Percentiles rank a stretch among this genome's conserved stretches.
Conservation (phyloP, 805 yeast genomes). For the Kluyveromyces nonfermentans region DNA sequence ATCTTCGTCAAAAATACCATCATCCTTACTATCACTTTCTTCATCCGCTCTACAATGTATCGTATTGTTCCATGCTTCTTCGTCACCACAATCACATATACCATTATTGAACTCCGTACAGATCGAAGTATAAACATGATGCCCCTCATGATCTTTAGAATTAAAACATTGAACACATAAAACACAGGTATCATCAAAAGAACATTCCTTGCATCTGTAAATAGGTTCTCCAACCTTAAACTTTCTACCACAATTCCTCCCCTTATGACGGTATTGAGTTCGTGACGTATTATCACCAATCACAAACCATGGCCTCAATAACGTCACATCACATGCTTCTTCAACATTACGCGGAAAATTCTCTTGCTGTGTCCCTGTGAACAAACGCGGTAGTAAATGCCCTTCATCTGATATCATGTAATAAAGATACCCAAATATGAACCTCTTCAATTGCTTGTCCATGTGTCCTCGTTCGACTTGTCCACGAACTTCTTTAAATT, state of each 20-base stretch:
- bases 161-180: conserved; percentile 67
- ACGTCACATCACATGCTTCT: conserved; percentile 12
- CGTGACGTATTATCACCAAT: conserved; percentile 10
- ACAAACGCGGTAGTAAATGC: conserved; percentile 25
- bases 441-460: conserved; percentile 18
- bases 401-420: conserved; percentile 34
- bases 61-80: conserved; percentile 46
- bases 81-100: conserved; percentile 69
- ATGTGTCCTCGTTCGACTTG: conserved; percentile 22
- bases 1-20: conserved; percentile 5
- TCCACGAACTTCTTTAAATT: conserved; percentile 16
- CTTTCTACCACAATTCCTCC: conserved; percentile 61
- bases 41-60: conserved; percentile 41
- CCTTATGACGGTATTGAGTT: conserved; percentile 35
- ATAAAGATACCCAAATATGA: conserved; percentile 24
- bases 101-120: conserved; percentile 43
- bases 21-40: conserved; percentile 32
- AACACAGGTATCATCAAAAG: conserved; percentile 70
- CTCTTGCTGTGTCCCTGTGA: conserved; percentile 13
- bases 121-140: conserved; percentile 47
- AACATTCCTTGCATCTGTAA: conserved; percentile 68
- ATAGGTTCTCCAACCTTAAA: conserved; percentile 56
- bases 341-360: conserved; percentile 16
- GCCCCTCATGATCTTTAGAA: conserved; percentile 56
- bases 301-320: conserved; percentile 11